Evolutionary conservation across 78 protist species (phyloP).

Genomic region (Dictyostelium citrinum): DNA sequence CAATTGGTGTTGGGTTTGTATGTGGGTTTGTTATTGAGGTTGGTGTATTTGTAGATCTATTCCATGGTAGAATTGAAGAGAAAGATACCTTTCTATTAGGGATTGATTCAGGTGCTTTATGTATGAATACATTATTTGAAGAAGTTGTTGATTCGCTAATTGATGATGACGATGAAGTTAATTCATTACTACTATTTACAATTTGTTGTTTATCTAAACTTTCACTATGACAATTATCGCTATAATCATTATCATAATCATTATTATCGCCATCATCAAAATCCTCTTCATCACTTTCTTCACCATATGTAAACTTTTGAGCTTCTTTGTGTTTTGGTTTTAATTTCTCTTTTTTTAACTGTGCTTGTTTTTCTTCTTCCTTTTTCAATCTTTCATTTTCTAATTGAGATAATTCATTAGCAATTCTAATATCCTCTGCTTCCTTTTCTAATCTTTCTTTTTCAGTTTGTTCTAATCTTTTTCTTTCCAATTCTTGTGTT

Average conservation of each 20-base stretch:
- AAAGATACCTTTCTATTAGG: not conserved
- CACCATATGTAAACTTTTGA: conserved; percentile 31
- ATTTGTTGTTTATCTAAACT: not conserved
- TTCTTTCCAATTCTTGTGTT: not conserved
- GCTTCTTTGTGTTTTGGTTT: not conserved
- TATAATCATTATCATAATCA: too few relatives aligned
- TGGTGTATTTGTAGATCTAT: not conserved
- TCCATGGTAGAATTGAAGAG: conserved; percentile 16
- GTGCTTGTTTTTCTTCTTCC: not conserved
- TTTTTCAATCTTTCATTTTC: too few relatives aligned
- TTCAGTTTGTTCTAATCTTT: not conserved
- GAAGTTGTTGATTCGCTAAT: not conserved
- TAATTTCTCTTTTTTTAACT: not conserved
- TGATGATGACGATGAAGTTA: not conserved
- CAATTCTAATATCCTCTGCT: not conserved
- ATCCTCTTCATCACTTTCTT: conserved; percentile 50
- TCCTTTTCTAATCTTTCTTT: too few relatives aligned
- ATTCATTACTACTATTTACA: not conserved
- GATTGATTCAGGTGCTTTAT: not conserved
- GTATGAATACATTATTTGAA: not conserved
- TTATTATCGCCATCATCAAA: not conserved
- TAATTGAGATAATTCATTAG: not conserved
- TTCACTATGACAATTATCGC: not conserved
- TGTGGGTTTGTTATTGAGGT: not conserved
- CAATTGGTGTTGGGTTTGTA: not conserved